A percentile compares a stretch with the other conserved stretches of the same genome.
Evolutionary conservation across 2,329 filamentous ascomycete genomes (phyloP).

Genomic region (Raffaelea albimanens): DNA sequence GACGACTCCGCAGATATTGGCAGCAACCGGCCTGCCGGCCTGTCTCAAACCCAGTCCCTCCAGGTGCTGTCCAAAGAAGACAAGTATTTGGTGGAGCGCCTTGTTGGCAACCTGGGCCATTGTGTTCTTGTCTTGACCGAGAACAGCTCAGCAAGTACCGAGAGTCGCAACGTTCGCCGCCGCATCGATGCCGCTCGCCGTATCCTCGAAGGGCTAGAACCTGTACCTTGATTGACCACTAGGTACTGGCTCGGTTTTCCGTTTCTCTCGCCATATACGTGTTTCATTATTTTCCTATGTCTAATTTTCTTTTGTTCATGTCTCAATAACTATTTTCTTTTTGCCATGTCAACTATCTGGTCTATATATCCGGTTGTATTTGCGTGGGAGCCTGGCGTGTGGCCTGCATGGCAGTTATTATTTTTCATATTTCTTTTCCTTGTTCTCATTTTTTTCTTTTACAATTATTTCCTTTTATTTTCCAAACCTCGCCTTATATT

Average conservation of each 20-base stretch:
- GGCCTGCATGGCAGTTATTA: too few species aligned
- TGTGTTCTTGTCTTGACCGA: constrained; percentile 52
- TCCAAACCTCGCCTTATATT: not conserved
- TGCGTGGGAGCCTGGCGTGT: too few species aligned
- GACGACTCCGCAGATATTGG: not conserved
- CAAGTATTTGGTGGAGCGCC: constrained; percentile 48
- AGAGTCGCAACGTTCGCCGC: constrained; percentile 56
- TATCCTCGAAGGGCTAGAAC: constrained; percentile 60
- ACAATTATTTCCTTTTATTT: not conserved
- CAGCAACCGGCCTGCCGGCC: not conserved
- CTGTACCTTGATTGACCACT: not conserved
- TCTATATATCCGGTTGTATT: not conserved
- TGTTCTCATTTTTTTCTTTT: too few species aligned
- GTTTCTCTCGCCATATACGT: not conserved
- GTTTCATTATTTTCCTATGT: not conserved
- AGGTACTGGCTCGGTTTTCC: not conserved
- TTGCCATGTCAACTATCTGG: not conserved
- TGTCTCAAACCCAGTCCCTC: constrained; percentile 18
- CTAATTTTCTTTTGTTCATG: not conserved
- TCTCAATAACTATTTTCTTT: not conserved
- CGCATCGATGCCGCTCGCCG: constrained; percentile 66
- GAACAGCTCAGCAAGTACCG: constrained; percentile 41
- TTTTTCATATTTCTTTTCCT: too few species aligned
- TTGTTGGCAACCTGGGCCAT: constrained; percentile 49
- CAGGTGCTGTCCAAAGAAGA: constrained; percentile 44